Evolutionary conservation across 495 filamentous ascomycete species (phyloP).

Genomic region (Thermochaetoides thermophila): DNA sequence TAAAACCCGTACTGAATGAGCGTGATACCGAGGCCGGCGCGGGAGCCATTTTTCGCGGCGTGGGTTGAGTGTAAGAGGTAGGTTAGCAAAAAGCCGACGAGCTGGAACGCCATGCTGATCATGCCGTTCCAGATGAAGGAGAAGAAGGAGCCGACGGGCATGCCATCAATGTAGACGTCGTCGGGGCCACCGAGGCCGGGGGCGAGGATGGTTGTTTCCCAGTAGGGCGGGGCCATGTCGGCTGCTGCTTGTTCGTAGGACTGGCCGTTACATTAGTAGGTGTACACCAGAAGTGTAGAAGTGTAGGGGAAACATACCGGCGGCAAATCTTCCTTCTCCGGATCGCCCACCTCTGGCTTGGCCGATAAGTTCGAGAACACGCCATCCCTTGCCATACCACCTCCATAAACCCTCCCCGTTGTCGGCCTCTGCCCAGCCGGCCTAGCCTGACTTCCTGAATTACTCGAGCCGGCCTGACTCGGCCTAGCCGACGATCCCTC

Average conservation of each 20-base stretch:
- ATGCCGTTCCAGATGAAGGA: constrained; percentile 96
- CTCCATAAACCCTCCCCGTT: constrained; percentile 39
- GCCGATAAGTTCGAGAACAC: constrained; percentile 92
- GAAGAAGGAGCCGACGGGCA: constrained; percentile 91
- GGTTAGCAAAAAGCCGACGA: constrained; percentile 93
- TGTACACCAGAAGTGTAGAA: background rate
- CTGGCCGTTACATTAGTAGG: constrained; percentile 34
- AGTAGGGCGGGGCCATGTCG: constrained; percentile 92
- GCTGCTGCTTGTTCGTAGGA: constrained; percentile 97
- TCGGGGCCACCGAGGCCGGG: constrained; percentile 69
- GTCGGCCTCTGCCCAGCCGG: constrained; percentile 3
- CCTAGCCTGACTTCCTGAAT: too few relatives aligned
- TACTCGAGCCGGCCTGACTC: too few relatives aligned
- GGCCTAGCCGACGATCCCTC: too few relatives aligned
- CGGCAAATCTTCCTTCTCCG: constrained; percentile 71
- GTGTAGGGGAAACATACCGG: constrained; percentile 47
- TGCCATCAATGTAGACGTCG: constrained; percentile 91
- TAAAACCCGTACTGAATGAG: constrained; percentile 95
- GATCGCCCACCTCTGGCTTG: constrained; percentile 76
- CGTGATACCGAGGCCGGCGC: constrained; percentile 85
- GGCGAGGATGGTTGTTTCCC: constrained; percentile 95
- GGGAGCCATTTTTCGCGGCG: constrained; percentile 92
- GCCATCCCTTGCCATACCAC: constrained; percentile 64
- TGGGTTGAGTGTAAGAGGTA: constrained; percentile 97
- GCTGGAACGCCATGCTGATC: constrained; percentile 96